Evolutionary conservation across 805 yeast genomes (phyloP), one percentile per base, ranked within the genome.

Genomic region (Blastobotrys parvus): DNA sequence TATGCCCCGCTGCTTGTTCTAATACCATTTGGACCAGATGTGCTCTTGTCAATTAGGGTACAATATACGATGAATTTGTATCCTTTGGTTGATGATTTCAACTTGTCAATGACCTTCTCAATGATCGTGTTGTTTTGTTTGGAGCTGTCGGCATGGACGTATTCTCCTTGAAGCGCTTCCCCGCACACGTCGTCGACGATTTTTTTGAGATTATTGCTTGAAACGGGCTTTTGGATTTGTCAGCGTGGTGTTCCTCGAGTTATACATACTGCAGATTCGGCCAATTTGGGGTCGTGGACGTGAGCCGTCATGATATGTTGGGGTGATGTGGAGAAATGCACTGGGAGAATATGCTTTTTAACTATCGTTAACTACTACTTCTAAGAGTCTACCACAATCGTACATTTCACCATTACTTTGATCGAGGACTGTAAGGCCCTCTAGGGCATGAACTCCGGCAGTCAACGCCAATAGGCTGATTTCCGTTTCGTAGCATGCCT

Each of bases 311-410:
- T 25, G 29, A n/a, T n/a, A n/a, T n/a, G n/a, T n/a, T n/a, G n/a
- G n/a, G n/a, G n/a, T n/a, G n/a, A n/a, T n/a, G n/a, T n/a, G n/a
- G n/a, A n/a, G n/a, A n/a, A n/a, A n/a, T n/a, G n/a, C n/a, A n/a
- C n/a, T n/a, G n/a, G n/a, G n/a, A n/a, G n/a, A n/a, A n/a, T n/a
- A n/a, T n/a, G n/a, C 30, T n/a, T n/a, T n/a, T 35, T 17, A 21
- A 19, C 19, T 21, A 13, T 19, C 23, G 17, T 21, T 10, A 21
- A 19, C 13, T 3, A 21, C 38, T 1, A 84, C 82, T 52, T 82
- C 88, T 30, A 84, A 65, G 42, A 83, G 62, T 45, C 75, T 72
- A 1, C 87, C 88, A 56, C 84, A 80, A 47, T 78, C 88, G 48
- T 78, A 69, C 1, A 77, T 72, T 44, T 82, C 89, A 2, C 89